These are phyloP conservation scores for Mycena vulgaris DNA, from an alignment of 768 basidiomycete genomes.

Conservation along the genomic window DNA sequence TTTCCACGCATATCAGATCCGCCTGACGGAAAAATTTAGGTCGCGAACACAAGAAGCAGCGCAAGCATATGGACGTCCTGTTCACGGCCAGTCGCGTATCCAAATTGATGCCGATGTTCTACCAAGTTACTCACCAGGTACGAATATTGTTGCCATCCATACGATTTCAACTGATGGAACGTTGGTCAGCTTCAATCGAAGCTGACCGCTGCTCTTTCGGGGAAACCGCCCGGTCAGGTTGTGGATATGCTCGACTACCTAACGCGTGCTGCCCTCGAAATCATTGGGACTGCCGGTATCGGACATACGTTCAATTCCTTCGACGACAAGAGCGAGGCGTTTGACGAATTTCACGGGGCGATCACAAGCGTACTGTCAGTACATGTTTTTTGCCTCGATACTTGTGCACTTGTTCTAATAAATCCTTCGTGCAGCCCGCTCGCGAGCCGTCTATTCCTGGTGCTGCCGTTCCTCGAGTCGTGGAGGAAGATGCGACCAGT, in stretches of 20 bases:
- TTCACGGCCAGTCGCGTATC: slow-evolving; percentile 43
- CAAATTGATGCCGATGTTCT: slow-evolving; percentile 45
- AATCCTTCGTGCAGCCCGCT: slow-evolving; percentile 34
- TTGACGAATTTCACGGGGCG: slow-evolving; percentile 36
- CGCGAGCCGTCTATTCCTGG: slow-evolving; percentile 42
- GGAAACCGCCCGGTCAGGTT: slow-evolving; percentile 20
- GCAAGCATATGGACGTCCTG: slow-evolving; percentile 44
- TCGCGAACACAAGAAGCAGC: too few species aligned
- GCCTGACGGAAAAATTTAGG: slow-evolving; percentile 26
- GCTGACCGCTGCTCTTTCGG: slow-evolving; percentile 2
- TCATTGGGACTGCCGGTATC: slow-evolving; percentile 45
- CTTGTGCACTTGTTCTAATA: neutral
- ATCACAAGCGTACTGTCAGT: slow-evolving; percentile 33
- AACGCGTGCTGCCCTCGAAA: too few species aligned
- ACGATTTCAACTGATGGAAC: neutral
- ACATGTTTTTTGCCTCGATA: neutral
- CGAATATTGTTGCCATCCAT: neutral
- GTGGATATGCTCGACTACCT: slow-evolving; percentile 43
- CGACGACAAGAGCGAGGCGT: slow-evolving; percentile 28
- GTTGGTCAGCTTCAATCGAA: slow-evolving; percentile 15
- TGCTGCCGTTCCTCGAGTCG: slow-evolving; percentile 44
- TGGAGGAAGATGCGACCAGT: slow-evolving; percentile 46
- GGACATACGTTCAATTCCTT: slow-evolving; percentile 38
- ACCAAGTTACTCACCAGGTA: slow-evolving; percentile 44
- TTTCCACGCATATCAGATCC: too few species aligned